Evolutionary conservation across 305 asterid genomes (phyloP), one percentile per base, ranked within the genome.

Genomic region (Andrographis paniculata): DNA sequence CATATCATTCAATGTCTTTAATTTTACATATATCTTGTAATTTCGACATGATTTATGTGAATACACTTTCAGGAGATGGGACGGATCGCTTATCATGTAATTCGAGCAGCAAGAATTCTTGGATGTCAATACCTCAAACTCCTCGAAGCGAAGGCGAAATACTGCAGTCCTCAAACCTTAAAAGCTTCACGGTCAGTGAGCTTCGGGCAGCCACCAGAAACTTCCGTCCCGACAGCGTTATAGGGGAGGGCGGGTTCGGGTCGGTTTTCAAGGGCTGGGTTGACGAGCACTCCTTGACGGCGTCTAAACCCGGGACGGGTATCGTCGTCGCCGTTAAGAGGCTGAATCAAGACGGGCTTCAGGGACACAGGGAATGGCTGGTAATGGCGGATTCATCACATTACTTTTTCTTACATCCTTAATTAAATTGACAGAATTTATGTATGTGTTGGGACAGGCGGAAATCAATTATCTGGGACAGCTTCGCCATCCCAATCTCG

Each of bases 311-410:
- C 1, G 95, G 95, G 4, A 48, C 67, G 15, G 80, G 93, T 18
- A 65, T 83, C 49, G 87, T 74, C 15, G 75, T 83, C 9, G 96
- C 96, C 24, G 87, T 87, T 24, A 87, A 87, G 64, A 67, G 70
- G 73, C 70, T 83, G 3, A 87, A 80, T 47, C 91, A 76, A 64
- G 91, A 80, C 0, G 95, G 97, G 3, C 75, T 84, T 86, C 97
- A 88, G 58, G 95, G 97, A 6, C 97, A 88, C 83, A 86, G 74
- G 59, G 97, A 88, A 63, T 88, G 97, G 97, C 41, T 88, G 94
- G 97, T 88, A 48, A n/a, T n/a, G n/a, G n/a, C n/a, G n/a, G n/a
- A n/a, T n/a, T n/a, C n/a, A n/a, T n/a, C n/a, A n/a, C n/a, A n/a
- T n/a, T n/a, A n/a, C n/a, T n/a, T n/a, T n/a, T n/a, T n/a, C n/a